Percentiles rank a stretch among this genome's conserved stretches.
Evolutionary conservation across 202 grass and related monocot genomes (phyloP).

Genomic region (Miscanthus sacchariflorus): DNA sequence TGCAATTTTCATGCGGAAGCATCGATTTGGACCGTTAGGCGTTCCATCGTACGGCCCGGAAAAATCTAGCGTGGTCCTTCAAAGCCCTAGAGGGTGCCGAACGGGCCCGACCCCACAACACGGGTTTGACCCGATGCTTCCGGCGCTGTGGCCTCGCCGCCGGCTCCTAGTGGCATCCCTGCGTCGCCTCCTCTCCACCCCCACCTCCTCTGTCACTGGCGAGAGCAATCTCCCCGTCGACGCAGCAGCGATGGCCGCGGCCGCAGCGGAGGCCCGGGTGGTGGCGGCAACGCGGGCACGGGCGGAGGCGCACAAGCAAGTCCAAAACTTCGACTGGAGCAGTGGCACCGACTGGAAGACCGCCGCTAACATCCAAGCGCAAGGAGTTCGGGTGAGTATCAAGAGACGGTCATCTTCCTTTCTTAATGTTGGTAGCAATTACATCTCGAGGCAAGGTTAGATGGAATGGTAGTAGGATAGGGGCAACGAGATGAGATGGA

Average conservation of each 20-base stretch:
- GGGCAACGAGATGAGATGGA: background rate
- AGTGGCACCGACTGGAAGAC: constrained; percentile 64
- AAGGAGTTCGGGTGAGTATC: constrained; percentile 88
- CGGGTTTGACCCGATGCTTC: constrained; percentile 43
- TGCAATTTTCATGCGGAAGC: no score
- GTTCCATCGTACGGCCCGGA: no score
- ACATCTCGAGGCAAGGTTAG: background rate
- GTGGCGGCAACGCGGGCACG: constrained; percentile 50
- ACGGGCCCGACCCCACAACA: background rate
- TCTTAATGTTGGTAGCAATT: background rate
- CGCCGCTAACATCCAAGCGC: constrained; percentile 73
- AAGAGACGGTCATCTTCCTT: background rate
- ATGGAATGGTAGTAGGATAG: background rate
- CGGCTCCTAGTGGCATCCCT: constrained; percentile 10
- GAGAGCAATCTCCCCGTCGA: background rate
- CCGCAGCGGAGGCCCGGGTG: constrained; percentile 22
- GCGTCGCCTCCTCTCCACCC: constrained; percentile 23
- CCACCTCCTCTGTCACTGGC: constrained; percentile 13
- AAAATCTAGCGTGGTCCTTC: no score
- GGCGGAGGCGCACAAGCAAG: constrained; percentile 64
- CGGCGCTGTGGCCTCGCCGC: constrained; percentile 39
- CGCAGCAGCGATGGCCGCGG: background rate
- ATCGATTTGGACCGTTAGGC: no score
- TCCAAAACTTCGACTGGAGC: constrained; percentile 67
- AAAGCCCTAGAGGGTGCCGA: no score